phyloP scores from a whole-genome alignment of 1,139 yeast species.

The Suhomyces panamericanus region DNA sequence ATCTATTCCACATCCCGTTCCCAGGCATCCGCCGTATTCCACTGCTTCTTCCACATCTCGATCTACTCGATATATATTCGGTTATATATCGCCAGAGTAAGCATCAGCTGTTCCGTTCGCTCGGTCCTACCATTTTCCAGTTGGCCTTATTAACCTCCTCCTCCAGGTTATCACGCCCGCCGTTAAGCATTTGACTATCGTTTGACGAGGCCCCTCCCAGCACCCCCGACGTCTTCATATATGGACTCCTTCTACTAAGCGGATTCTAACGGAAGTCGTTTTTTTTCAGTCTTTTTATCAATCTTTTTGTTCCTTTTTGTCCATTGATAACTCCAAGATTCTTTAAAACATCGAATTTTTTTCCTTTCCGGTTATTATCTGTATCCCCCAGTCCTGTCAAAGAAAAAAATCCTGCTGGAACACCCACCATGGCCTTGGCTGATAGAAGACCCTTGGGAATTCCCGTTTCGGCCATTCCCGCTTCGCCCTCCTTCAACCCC shows the following conservation, averaged over 20 bases:
- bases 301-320: constrained; percentile 11
- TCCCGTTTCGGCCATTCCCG: constrained; percentile 39
- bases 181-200: constrained; percentile 10
- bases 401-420: constrained; percentile 6
- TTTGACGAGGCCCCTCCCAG: constrained; percentile 2
- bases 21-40: constrained; percentile 5
- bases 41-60: background rate
- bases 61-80: constrained; percentile 10
- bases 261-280: constrained; percentile 14
- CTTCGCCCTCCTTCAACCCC: constrained; percentile 51
- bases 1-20: background rate
- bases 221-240: constrained; percentile 5
- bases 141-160: constrained; percentile 5
- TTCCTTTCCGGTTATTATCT: constrained; percentile 13
- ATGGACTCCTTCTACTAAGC: constrained; percentile 10
- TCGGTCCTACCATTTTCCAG: background rate
- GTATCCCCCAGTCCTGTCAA: constrained; percentile 2
- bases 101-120: constrained; percentile 2
- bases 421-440: constrained; percentile 51
- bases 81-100: constrained; percentile 12
- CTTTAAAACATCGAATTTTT: constrained; percentile 11
- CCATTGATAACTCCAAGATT: constrained; percentile 9
- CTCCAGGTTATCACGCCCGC: constrained; percentile 2
- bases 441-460: constrained; percentile 57
- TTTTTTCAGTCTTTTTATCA: constrained; percentile 14